Conservation (phyloP, 228 moss, liverwort and hornwort genomes). For the Sphagnum fallax region DNA sequence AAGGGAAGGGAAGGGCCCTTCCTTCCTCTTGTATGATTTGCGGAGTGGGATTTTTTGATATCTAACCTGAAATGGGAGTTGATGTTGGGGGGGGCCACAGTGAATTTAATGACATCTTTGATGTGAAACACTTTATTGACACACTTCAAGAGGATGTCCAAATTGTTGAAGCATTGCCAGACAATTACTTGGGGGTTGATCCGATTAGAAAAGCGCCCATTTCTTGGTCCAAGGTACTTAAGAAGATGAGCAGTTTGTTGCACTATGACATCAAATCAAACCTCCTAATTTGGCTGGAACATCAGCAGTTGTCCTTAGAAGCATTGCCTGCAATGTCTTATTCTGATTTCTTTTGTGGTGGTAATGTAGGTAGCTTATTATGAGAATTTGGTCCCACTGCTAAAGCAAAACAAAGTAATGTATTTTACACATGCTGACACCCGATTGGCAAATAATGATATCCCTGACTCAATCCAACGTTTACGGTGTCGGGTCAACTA, state of each 20-base stretch:
- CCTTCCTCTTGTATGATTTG: no score
- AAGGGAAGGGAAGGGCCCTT: no score
- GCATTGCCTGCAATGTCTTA: no score
- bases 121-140: constrained; percentile 64
- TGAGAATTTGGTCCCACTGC: constrained; percentile 39
- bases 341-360: no score
- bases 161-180: constrained; percentile 69
- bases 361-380: constrained; percentile 64
- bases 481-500: constrained; percentile 87
- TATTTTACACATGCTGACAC: constrained; percentile 87
- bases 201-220: constrained; percentile 66
- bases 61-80: no score
- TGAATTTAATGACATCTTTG: constrained; percentile 85
- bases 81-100: constrained; percentile 20
- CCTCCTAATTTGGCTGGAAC: no score
- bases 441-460: constrained; percentile 73
- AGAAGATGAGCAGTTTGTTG: constrained; percentile 3
- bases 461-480: constrained; percentile 67
- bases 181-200: constrained; percentile 23
- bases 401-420: constrained; percentile 65
- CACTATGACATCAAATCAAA: background rate
- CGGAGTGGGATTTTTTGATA: no score
- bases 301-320: no score
- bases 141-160: constrained; percentile 63
- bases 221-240: constrained; percentile 86